Percentiles rank a stretch among this genome's conserved stretches.
Conservation (phyloP, 129 eudicot species). For the Escallonia rubra region DNA sequence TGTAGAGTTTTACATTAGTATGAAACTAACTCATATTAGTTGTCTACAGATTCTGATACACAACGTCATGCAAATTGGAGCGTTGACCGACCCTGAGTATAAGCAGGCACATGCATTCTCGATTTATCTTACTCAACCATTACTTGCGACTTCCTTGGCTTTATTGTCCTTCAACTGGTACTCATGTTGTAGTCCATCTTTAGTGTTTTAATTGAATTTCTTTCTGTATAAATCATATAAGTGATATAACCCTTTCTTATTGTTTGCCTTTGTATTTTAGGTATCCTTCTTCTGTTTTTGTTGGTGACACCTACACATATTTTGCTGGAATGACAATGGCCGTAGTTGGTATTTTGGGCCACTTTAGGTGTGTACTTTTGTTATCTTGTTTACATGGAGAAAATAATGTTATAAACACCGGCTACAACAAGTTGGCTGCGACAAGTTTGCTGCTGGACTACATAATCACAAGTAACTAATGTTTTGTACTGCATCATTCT, state of each 20-base stretch:
- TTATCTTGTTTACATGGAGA: neutral
- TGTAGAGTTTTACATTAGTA: slow-evolving; percentile 3
- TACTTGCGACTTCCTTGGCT: slow-evolving; percentile 90
- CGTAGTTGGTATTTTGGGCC: slow-evolving; percentile 95
- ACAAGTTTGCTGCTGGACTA: too few relatives aligned
- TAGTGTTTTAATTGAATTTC: neutral
- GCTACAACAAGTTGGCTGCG: too few relatives aligned
- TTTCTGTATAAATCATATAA: neutral
- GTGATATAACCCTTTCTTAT: neutral
- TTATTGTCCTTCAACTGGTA: slow-evolving; percentile 97
- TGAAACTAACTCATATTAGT: slow-evolving; percentile 17
- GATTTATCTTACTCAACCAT: slow-evolving; percentile 87
- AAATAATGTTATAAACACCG: too few relatives aligned
- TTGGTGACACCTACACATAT: slow-evolving; percentile 96
- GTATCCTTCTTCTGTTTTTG: slow-evolving; percentile 98
- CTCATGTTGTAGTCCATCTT: neutral
- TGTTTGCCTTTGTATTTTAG: slow-evolving; percentile 28
- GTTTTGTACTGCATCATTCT: slow-evolving; percentile 7
- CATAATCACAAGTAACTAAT: too few relatives aligned
- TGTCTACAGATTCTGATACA: slow-evolving; percentile 75
- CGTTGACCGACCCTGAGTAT: slow-evolving; percentile 63
- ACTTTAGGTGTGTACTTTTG: slow-evolving; percentile 58
- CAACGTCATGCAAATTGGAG: slow-evolving; percentile 94
- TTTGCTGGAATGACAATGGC: slow-evolving; percentile 99
- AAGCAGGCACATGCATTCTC: slow-evolving; percentile 98